phyloP scores from a whole-genome alignment of 1,139 yeast species.

The Candida sojae region DNA sequence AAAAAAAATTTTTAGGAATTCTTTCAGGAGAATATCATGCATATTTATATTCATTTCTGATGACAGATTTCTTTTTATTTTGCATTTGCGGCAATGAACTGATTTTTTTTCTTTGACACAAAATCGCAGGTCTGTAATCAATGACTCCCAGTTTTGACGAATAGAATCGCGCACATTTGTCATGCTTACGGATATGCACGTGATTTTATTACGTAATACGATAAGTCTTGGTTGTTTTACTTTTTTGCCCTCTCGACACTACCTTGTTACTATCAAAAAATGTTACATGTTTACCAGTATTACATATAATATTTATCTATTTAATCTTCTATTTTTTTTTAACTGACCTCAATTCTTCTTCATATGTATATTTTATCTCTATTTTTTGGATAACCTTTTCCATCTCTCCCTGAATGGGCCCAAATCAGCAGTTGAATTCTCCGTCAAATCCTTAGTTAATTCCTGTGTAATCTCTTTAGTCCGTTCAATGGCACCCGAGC shows the following conservation, averaged over 20 bases:
- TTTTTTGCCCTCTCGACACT: background rate
- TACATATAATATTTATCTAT: background rate
- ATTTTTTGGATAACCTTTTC: slow-evolving; percentile 9
- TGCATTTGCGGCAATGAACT: background rate
- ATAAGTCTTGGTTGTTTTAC: too few relatives aligned
- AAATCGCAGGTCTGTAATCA: too few relatives aligned
- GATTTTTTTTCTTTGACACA: background rate
- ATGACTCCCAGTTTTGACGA: slow-evolving; percentile 7
- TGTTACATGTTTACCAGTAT: background rate
- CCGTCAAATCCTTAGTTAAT: slow-evolving; percentile 8
- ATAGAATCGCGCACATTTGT: slow-evolving; percentile 11
- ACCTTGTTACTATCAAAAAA: background rate
- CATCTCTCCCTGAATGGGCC: slow-evolving; percentile 16
- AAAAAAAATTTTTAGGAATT: background rate
- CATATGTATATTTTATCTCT: background rate
- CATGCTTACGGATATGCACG: slow-evolving; percentile 11
- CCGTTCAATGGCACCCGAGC: background rate
- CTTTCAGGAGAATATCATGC: background rate
- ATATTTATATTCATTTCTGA: background rate
- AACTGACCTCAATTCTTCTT: too few relatives aligned
- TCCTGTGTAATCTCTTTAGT: slow-evolving; percentile 4
- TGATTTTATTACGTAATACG: background rate
- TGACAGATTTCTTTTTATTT: background rate
- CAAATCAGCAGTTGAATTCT: slow-evolving; percentile 13
- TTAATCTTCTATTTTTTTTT: background rate